Percentiles rank a stretch among this genome's conserved stretches.
Evolutionary conservation across 2,329 filamentous ascomycete genomes (phyloP).

Genomic region (Verticillium zaregamsianum): DNA sequence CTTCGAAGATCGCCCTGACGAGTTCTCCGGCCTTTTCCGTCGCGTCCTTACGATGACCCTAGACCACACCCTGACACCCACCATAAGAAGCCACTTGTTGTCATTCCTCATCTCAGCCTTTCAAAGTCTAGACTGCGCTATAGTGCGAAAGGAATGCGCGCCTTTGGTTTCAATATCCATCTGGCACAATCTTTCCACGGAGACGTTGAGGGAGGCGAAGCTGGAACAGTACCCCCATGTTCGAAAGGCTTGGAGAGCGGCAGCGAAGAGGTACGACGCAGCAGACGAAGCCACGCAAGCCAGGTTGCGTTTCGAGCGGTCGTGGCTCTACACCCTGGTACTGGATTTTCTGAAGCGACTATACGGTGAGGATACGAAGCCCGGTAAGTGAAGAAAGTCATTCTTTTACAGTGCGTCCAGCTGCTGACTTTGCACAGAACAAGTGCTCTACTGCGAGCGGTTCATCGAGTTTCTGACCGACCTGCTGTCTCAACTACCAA

Average conservation of each 20-base stretch:
- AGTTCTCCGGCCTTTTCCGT: constrained; percentile 86
- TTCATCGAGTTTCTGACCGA: constrained; percentile 89
- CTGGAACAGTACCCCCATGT: constrained; percentile 71
- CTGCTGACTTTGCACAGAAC: constrained; percentile 42
- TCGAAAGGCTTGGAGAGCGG: constrained; percentile 86
- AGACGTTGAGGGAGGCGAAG: constrained; percentile 66
- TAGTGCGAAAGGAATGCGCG: constrained; percentile 94
- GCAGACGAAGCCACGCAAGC: constrained; percentile 77
- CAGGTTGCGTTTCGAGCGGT: constrained; percentile 81
- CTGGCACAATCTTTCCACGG: constrained; percentile 88
- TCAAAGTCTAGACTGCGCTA: constrained; percentile 82
- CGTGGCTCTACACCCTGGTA: constrained; percentile 85
- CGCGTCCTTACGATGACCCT: constrained; percentile 84
- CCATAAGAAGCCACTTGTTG: constrained; percentile 76
- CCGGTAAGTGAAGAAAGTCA: constrained; percentile 29
- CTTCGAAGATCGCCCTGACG: constrained; percentile 71
- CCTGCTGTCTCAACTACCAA: constrained; percentile 88
- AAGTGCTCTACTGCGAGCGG: constrained; percentile 82
- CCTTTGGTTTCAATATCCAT: constrained; percentile 90
- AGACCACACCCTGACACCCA: constrained; percentile 60
- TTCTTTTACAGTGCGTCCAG: constrained; percentile 2
- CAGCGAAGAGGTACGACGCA: constrained; percentile 80
- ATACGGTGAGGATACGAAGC: constrained; percentile 50
- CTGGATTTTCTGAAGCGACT: constrained; percentile 77
- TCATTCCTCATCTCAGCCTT: constrained; percentile 89